These are phyloP conservation scores for Starmerella sp. DNA, from an alignment of 805 yeast genomes.

Conservation along the genomic window DNA sequence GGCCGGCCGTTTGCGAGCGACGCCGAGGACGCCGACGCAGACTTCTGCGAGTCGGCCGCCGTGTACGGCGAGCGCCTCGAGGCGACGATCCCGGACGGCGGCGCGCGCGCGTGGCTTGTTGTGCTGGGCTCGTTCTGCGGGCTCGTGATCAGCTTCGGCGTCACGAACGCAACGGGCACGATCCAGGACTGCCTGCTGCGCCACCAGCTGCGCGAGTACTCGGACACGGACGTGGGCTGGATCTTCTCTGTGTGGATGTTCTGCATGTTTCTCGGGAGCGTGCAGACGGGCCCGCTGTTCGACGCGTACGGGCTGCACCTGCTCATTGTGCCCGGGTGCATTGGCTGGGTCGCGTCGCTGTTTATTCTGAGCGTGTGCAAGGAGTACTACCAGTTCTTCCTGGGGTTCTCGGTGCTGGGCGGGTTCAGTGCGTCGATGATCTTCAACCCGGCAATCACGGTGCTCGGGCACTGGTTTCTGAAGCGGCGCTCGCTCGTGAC, in stretches of 20 bases:
- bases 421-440: slow-evolving; percentile 38
- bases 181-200: slow-evolving; percentile 50
- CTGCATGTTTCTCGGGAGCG: slow-evolving; percentile 36
- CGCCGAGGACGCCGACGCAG: background rate
- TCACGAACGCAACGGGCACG: slow-evolving; percentile 57
- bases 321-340: slow-evolving; percentile 38
- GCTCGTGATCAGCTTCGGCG: slow-evolving; percentile 47
- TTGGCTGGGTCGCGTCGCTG: slow-evolving; percentile 38
- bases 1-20: background rate
- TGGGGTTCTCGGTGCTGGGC: slow-evolving; percentile 43
- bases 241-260: slow-evolving; percentile 40
- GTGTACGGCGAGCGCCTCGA: background rate
- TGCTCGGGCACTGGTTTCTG: slow-evolving; percentile 52
- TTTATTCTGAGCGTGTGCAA: slow-evolving; percentile 43
- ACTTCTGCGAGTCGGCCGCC: background rate
- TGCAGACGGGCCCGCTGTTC: slow-evolving; percentile 43
- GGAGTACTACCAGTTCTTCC: slow-evolving; percentile 46
- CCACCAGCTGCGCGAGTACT: slow-evolving; percentile 38
- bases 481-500: slow-evolving; percentile 46
- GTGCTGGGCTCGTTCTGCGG: slow-evolving; percentile 50
- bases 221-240: slow-evolving; percentile 54
- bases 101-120: slow-evolving; percentile 44
- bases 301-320: slow-evolving; percentile 45
- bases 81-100: slow-evolving; percentile 39
- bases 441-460: slow-evolving; percentile 45